These are phyloP conservation scores for Skeletonema marinoi DNA, from an alignment of 108 stramenopile genomes.

Conservation along the genomic window DNA sequence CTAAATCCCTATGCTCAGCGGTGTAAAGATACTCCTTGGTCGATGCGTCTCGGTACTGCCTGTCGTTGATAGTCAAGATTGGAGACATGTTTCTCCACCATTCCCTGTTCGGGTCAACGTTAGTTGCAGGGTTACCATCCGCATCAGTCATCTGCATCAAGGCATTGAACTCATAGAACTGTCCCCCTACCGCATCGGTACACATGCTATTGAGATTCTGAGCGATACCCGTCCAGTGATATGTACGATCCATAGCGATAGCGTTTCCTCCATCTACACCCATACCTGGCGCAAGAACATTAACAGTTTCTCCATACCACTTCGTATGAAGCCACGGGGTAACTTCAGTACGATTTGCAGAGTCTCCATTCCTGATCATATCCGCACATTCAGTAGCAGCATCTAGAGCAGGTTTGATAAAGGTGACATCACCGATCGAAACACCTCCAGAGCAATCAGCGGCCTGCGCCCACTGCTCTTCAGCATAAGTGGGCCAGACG, in stretches of 20 bases:
- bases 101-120: constrained; percentile 24
- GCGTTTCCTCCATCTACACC: constrained; percentile 32
- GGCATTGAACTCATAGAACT: constrained; percentile 42
- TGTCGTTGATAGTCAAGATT: constrained; percentile 18
- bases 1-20: constrained; percentile 12
- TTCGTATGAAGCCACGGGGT: constrained; percentile 44
- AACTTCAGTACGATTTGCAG: not conserved
- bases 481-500: constrained; percentile 48
- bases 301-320: not conserved
- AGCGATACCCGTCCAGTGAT: constrained; percentile 37
- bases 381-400: constrained; percentile 17
- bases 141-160: constrained; percentile 25
- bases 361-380: constrained; percentile 41
- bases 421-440: constrained; percentile 25
- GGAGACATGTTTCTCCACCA: constrained; percentile 23
- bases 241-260: constrained; percentile 24
- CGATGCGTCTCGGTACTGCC: constrained; percentile 15
- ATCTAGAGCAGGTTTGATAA: constrained; percentile 33
- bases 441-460: constrained; percentile 37
- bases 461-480: constrained; percentile 42
- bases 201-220: constrained; percentile 41
- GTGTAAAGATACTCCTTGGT: constrained; percentile 28
- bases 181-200: constrained; percentile 20
- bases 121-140: constrained; percentile 19
- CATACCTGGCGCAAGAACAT: constrained; percentile 11